phyloP scores from a whole-genome alignment of 2,329 filamentous ascomycete genomes.

The Thielaviopsis ethacetica region DNA sequence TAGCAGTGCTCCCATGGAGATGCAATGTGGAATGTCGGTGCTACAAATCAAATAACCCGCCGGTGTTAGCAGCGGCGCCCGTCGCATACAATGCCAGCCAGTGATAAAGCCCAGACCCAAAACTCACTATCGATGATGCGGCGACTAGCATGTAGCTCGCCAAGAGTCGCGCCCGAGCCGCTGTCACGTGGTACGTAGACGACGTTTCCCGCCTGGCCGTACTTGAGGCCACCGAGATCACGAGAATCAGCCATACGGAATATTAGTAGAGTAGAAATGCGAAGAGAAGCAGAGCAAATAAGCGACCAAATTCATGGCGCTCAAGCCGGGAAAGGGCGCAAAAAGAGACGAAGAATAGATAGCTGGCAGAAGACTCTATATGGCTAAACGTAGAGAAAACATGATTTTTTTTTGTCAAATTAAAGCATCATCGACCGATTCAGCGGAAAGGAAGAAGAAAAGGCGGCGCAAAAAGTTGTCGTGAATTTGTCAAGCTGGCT shows the following conservation, averaged over 20 bases:
- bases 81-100: not conserved
- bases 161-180: not conserved
- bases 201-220: conserved; percentile 7
- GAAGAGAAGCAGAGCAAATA: not conserved
- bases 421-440: not conserved
- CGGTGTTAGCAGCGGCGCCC: not conserved
- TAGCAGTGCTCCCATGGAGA: conserved; percentile 11
- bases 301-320: conserved; percentile 7
- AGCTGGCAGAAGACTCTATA: not conserved
- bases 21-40: conserved; percentile 3
- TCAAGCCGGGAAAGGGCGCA: not conserved
- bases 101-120: not conserved
- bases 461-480: not conserved
- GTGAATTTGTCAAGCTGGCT: not conserved
- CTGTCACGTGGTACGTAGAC: conserved; percentile 6
- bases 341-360: not conserved
- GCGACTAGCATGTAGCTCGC: conserved; percentile 2
- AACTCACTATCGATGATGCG: conserved; percentile 2
- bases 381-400: not conserved
- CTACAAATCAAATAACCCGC: not conserved
- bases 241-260: conserved; percentile 9
- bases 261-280: conserved; percentile 2
- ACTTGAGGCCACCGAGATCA: conserved; percentile 9
- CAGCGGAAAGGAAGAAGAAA: not conserved
- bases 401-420: not conserved